Conservation (phyloP, 306 rosid genomes). For the Dalbergia cultrata region DNA sequence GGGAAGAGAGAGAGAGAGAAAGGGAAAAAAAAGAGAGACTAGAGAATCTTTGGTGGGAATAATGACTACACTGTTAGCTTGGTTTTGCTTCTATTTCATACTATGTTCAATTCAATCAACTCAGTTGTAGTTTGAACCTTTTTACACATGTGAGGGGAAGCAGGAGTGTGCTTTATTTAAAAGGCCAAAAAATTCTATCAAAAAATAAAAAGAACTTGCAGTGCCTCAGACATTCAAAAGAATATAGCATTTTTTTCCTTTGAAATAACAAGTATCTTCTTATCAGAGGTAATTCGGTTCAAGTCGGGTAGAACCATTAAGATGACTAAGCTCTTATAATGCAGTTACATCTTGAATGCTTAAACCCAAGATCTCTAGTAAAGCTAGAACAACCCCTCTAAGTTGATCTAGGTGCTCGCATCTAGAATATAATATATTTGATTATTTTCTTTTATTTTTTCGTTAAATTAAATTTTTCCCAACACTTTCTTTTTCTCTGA, state of each 20-base stretch:
- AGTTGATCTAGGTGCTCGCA: no score
- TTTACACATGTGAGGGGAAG: constrained; percentile 24
- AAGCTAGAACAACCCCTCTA: no score
- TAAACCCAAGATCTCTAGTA: no score
- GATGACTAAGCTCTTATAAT: no score
- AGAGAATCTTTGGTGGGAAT: constrained; percentile 64
- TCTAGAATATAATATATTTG: background rate
- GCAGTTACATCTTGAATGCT: no score
- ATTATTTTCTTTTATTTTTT: constrained; percentile 20
- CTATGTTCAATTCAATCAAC: constrained; percentile 45
- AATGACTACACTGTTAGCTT: constrained; percentile 43
- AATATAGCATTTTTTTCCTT: no score
- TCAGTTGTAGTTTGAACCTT: constrained; percentile 48
- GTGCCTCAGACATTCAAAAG: no score
- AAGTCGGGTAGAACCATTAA: no score
- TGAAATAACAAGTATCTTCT: no score
- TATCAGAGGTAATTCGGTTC: no score
- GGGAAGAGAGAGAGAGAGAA: constrained; percentile 38
- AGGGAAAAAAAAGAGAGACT: background rate
- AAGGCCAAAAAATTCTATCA: constrained; percentile 45
- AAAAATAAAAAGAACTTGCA: constrained; percentile 15
- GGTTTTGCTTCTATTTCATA: constrained; percentile 46
- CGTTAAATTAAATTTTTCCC: constrained; percentile 23
- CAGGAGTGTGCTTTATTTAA: constrained; percentile 38
- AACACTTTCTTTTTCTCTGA: constrained; percentile 47